These are phyloP conservation scores for Hypomyces perniciosus DNA, from an alignment of 2,329 filamentous ascomycete species.

Conservation along the genomic window DNA sequence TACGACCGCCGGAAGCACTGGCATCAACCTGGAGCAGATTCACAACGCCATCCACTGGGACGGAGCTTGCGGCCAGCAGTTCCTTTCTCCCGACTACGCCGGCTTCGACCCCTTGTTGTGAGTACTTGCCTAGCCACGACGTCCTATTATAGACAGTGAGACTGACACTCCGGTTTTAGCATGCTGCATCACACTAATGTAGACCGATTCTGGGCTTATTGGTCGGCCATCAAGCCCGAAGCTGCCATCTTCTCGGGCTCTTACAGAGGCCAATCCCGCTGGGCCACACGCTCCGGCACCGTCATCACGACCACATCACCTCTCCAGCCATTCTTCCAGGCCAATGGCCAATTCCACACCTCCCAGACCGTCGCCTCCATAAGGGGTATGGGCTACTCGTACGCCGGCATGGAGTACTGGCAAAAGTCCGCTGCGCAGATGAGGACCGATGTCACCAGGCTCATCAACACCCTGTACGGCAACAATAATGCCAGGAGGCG, in stretches of 20 bases:
- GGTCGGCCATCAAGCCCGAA: constrained; percentile 37
- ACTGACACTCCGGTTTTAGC: constrained; percentile 14
- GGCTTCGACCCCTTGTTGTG: constrained; percentile 44
- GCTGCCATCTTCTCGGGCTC: constrained; percentile 29
- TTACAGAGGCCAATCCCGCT: constrained; percentile 32
- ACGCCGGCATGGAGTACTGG: constrained; percentile 32
- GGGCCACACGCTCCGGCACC: constrained; percentile 34
- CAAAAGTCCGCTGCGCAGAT: constrained; percentile 25
- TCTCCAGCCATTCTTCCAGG: constrained; percentile 45
- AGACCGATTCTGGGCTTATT: constrained; percentile 58
- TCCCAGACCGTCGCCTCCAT: constrained; percentile 29
- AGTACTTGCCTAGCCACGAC: constrained; percentile 10
- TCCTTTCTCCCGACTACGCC: constrained; percentile 33
- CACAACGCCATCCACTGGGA: constrained; percentile 40
- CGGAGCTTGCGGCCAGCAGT: constrained; percentile 35
- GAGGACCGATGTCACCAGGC: constrained; percentile 22
- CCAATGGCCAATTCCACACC: constrained; percentile 36
- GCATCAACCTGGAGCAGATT: constrained; percentile 37
- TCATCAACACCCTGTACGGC: constrained; percentile 31
- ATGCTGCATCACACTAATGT: constrained; percentile 52
- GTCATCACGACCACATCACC: constrained; percentile 38
- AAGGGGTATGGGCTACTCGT: constrained; percentile 34
- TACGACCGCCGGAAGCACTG: constrained; percentile 24
- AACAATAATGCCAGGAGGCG: constrained; percentile 4
- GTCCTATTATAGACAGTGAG: not conserved